phyloP scores from a whole-genome alignment of 805 yeast species.

The Pichia nakasei region DNA sequence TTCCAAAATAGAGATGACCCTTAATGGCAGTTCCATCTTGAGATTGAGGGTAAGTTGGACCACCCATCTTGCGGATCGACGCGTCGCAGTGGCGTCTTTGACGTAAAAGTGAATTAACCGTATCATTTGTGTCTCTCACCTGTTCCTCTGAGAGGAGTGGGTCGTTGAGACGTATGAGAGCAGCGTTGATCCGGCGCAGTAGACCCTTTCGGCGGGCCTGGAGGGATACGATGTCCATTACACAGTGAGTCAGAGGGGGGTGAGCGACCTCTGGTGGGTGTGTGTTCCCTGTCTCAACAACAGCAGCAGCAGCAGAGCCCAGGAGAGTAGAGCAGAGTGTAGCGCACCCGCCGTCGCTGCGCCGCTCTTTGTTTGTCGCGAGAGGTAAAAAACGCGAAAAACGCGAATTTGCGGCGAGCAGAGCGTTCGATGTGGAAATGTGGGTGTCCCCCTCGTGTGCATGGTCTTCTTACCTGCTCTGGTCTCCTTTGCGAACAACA shows the following conservation, averaged over 20 bases:
- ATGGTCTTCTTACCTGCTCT: neutral
- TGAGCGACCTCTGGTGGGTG: too few relatives aligned
- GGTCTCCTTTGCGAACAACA: neutral
- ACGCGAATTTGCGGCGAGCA: too few relatives aligned
- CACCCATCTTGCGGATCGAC: constrained; percentile 62
- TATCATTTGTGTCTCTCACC: constrained; percentile 67
- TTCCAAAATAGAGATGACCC: constrained; percentile 50
- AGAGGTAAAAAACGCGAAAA: too few relatives aligned
- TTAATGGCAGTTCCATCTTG: constrained; percentile 1
- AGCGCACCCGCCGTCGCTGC: too few relatives aligned
- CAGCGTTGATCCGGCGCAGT: constrained; percentile 52
- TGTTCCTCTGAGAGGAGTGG: constrained; percentile 46
- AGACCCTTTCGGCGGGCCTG: neutral
- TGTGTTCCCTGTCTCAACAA: too few relatives aligned
- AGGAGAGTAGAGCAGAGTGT: too few relatives aligned
- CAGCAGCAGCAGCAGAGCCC: too few relatives aligned
- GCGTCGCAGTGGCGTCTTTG: constrained; percentile 77
- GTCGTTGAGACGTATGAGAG: constrained; percentile 58
- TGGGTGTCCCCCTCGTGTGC: too few relatives aligned
- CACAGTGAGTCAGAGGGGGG: too few relatives aligned
- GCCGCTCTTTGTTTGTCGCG: too few relatives aligned
- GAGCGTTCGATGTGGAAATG: too few relatives aligned
- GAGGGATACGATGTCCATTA: too few relatives aligned
- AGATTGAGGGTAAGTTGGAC: constrained; percentile 44
- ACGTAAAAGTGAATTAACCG: constrained; percentile 52